Conservation (phyloP, 768 basidiomycete species). For the Suillus sp. region DNA sequence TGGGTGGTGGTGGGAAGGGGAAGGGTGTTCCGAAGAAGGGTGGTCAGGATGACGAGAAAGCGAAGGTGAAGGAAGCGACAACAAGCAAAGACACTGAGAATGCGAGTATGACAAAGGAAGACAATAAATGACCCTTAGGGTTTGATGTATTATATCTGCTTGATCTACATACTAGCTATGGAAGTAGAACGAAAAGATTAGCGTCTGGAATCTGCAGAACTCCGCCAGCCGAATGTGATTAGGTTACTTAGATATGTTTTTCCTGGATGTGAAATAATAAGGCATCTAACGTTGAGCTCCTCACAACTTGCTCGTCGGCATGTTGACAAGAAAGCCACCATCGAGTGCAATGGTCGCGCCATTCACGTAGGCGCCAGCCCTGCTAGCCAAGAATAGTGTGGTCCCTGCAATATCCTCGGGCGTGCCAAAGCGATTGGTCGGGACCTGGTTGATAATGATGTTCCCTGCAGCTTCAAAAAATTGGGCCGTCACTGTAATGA, state of each 20-base stretch:
- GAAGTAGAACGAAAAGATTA: slow-evolving; percentile 7
- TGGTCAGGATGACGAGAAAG: slow-evolving; percentile 14
- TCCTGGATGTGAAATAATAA: not conserved
- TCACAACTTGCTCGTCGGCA: slow-evolving; percentile 38
- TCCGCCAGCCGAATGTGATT: not conserved
- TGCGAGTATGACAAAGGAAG: slow-evolving; percentile 12
- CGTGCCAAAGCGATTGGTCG: slow-evolving; percentile 56
- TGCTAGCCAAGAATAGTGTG: slow-evolving; percentile 60
- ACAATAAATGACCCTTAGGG: not conserved
- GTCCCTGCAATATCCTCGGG: slow-evolving; percentile 68
- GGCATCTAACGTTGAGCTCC: not conserved
- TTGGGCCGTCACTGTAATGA: slow-evolving; percentile 51
- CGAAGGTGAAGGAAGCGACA: slow-evolving; percentile 12
- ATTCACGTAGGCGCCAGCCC: slow-evolving; percentile 63
- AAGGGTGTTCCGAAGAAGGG: slow-evolving; percentile 17
- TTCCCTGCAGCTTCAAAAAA: slow-evolving; percentile 50
- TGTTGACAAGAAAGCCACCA: slow-evolving; percentile 54
- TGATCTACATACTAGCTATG: slow-evolving; percentile 5
- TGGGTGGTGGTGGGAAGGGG: slow-evolving; percentile 39
- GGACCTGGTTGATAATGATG: slow-evolving; percentile 44
- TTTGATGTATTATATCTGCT: slow-evolving; percentile 12
- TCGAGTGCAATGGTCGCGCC: slow-evolving; percentile 65
- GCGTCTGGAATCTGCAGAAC: not conserved
- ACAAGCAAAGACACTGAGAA: not conserved
- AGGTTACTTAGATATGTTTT: not conserved